phyloP scores from a whole-genome alignment of 148 eudicot species.

The Fagopyrum tataricum region DNA sequence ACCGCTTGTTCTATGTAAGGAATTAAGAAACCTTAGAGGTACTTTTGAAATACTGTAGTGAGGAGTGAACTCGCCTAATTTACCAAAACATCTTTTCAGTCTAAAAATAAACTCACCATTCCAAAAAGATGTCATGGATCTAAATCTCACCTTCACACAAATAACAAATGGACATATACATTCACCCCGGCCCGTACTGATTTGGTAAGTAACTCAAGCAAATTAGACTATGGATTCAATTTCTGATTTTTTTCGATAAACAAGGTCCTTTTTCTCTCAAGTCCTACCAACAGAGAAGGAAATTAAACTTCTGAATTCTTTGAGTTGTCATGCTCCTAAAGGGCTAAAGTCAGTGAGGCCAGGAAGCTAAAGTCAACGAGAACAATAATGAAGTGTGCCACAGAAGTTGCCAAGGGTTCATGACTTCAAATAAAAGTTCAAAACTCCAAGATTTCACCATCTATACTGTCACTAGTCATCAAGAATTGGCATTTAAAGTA shows the following conservation, averaged over 20 bases:
- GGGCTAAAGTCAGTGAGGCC: neutral
- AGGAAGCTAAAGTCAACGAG: neutral
- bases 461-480: neutral
- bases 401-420: neutral
- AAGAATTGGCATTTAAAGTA: slow-evolving; percentile 7
- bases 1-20: neutral
- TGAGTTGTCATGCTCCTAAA: neutral
- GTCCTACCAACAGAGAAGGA: neutral
- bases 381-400: neutral
- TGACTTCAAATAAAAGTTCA: neutral
- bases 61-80: too few species aligned
- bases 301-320: neutral
- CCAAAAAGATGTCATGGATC: neutral
- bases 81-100: neutral
- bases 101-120: neutral
- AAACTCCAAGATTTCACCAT: neutral
- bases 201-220: neutral
- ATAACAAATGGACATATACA: too few species aligned
- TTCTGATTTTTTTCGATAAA: neutral
- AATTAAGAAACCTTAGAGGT: neutral
- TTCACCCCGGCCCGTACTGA: neutral
- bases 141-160: neutral
- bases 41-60: neutral
- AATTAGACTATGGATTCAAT: neutral
- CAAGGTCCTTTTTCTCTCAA: neutral